phyloP scores from a whole-genome alignment of 805 yeast species.

The Kazachstania bromeliacearum region DNA sequence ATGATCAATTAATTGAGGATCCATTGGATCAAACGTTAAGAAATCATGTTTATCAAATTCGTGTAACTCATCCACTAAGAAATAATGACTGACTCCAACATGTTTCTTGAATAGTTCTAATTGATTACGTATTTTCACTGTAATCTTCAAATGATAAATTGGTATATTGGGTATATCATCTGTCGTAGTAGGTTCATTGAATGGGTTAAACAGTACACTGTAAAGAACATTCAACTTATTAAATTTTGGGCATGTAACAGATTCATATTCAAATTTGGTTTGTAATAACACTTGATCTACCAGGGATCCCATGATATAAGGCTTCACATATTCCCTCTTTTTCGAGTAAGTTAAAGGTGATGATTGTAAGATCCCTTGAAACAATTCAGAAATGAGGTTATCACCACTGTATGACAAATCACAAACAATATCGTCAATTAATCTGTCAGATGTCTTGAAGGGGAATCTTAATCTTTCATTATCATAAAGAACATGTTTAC shows the following conservation, averaged over 20 bases:
- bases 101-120: constrained; percentile 23
- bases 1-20: constrained; percentile 36
- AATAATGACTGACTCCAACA: constrained; percentile 28
- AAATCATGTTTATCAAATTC: constrained; percentile 26
- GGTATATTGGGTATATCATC: constrained; percentile 14
- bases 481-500: constrained; percentile 22
- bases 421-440: constrained; percentile 52
- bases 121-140: constrained; percentile 25
- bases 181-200: constrained; percentile 4
- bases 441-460: constrained; percentile 58
- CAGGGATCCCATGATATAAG: constrained; percentile 20
- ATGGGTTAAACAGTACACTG: constrained; percentile 22
- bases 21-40: constrained; percentile 10
- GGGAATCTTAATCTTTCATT: constrained; percentile 14
- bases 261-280: constrained; percentile 23
- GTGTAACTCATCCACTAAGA: constrained; percentile 26
- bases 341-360: constrained; percentile 28
- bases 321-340: constrained; percentile 12
- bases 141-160: constrained; percentile 30
- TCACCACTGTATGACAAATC: constrained; percentile 27
- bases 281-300: constrained; percentile 26
- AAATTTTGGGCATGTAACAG: constrained; percentile 20
- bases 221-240: constrained; percentile 26
- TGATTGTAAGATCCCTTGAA: constrained; percentile 23
- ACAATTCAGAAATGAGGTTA: not conserved